phyloP scores from a whole-genome alignment of 306 rosid genomes.

The Boehmeria nivea region DNA sequence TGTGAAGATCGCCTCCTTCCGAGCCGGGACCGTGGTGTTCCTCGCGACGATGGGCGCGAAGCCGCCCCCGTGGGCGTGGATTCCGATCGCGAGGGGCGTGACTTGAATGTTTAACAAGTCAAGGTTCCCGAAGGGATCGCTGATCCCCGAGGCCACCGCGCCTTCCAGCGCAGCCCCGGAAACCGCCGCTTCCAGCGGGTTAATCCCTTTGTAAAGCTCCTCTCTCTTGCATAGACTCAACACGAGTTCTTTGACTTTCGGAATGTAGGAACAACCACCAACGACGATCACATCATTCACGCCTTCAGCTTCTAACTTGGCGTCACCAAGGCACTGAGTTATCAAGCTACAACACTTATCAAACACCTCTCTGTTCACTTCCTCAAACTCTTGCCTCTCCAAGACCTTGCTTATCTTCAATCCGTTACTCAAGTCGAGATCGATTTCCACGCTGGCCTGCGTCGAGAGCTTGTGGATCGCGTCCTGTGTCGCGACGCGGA shows the following conservation, averaged over 20 bases:
- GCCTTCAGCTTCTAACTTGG: constrained; percentile 52
- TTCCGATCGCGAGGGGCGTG: constrained; percentile 78
- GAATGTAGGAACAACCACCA: constrained; percentile 82
- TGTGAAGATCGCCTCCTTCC: constrained; percentile 63
- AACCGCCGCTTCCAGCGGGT: constrained; percentile 80
- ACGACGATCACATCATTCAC: constrained; percentile 57
- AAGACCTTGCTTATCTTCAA: constrained; percentile 48
- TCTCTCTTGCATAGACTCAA: constrained; percentile 29
- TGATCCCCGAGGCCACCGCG: constrained; percentile 69
- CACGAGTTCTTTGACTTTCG: constrained; percentile 54
- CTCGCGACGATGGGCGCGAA: constrained; percentile 61
- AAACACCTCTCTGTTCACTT: constrained; percentile 57
- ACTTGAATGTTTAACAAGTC: constrained; percentile 77
- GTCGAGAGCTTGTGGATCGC: constrained; percentile 74
- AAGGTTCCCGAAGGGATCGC: constrained; percentile 71
- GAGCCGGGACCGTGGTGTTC: constrained; percentile 72
- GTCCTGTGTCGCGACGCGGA: constrained; percentile 69
- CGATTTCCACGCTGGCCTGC: constrained; percentile 39
- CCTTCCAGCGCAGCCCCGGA: constrained; percentile 87
- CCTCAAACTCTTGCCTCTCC: constrained; percentile 57
- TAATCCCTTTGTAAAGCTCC: constrained; percentile 51
- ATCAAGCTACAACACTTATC: constrained; percentile 61
- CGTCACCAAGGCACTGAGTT: constrained; percentile 61
- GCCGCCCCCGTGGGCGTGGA: constrained; percentile 56
- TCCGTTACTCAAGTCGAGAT: constrained; percentile 60